Conservation (phyloP, 2,329 filamentous ascomycete genomes). For the Fusarium domesticum region DNA sequence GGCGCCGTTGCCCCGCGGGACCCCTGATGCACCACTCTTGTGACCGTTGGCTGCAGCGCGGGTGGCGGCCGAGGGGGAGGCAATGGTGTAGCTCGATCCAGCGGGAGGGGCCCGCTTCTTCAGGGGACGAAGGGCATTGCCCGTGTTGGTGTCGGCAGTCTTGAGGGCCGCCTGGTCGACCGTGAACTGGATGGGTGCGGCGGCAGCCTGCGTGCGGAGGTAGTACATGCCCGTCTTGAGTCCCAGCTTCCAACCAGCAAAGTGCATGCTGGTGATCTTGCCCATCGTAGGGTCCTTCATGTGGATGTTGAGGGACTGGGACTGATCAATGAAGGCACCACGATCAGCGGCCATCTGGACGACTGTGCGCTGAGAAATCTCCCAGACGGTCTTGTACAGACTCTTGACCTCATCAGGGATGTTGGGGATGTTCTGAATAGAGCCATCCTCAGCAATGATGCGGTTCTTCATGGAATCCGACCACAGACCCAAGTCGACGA, state of each 20-base stretch:
- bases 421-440: constrained; percentile 94
- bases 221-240: constrained; percentile 99
- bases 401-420: constrained; percentile 94
- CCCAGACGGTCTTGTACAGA: constrained; percentile 99
- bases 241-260: constrained; percentile 97
- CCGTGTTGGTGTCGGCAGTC: constrained; percentile 76
- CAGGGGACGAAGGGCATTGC: constrained; percentile 53
- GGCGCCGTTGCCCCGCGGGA: constrained; percentile 50
- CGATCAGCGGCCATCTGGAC: constrained; percentile 98
- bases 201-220: constrained; percentile 93
- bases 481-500: constrained; percentile 97
- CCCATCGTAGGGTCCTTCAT: constrained; percentile 99
- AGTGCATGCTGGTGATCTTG: constrained; percentile 99
- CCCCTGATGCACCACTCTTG: constrained; percentile 48
- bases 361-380: constrained; percentile 93
- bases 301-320: constrained; percentile 98
- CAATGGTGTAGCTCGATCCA: constrained; percentile 45
- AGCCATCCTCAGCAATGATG: constrained; percentile 95
- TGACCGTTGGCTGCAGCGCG: constrained; percentile 60
- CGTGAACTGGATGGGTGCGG: constrained; percentile 96
- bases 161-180: constrained; percentile 95
- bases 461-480: constrained; percentile 99
- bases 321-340: constrained; percentile 98
- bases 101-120: constrained; percentile 69
- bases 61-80: constrained; percentile 60